These are phyloP conservation scores for Cyclotella sp. DNA, from an alignment of 108 stramenopile species.

Conservation along the genomic window DNA sequence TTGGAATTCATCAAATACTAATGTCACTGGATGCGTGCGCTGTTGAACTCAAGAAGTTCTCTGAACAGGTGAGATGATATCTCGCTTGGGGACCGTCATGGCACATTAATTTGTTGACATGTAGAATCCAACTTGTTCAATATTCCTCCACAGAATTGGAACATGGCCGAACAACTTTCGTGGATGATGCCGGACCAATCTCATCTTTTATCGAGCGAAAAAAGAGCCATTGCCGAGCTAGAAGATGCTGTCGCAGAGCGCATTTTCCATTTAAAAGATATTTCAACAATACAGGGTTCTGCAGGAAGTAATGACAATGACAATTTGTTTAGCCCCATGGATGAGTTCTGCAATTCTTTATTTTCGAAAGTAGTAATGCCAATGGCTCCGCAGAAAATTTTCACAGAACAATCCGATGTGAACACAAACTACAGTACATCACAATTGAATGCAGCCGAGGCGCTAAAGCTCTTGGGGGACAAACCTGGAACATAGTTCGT, in stretches of 20 bases:
- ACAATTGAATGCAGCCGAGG: slow-evolving; percentile 16
- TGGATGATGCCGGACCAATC: slow-evolving; percentile 31
- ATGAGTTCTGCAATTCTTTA: neutral
- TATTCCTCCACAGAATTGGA: slow-evolving; percentile 15
- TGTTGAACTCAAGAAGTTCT: slow-evolving; percentile 41
- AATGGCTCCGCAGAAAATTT: no score
- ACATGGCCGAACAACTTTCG: slow-evolving; percentile 51
- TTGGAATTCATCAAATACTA: slow-evolving; percentile 36
- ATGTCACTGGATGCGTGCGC: slow-evolving; percentile 44
- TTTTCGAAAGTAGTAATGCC: neutral
- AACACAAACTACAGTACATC: neutral
- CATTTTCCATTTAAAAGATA: slow-evolving; percentile 27
- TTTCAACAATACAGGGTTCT: neutral
- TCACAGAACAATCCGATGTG: neutral
- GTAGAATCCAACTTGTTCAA: neutral
- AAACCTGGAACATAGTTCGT: neutral
- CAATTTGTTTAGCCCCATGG: slow-evolving; percentile 2
- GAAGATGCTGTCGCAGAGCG: slow-evolving; percentile 44
- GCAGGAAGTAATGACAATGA: neutral
- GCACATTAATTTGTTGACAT: neutral
- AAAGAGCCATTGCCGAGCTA: slow-evolving; percentile 47
- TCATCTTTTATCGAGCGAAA: slow-evolving; percentile 37
- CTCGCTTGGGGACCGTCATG: neutral
- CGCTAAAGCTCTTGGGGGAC: neutral
- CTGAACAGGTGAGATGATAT: slow-evolving; percentile 24